Evolutionary conservation across 345 rosid genomes (phyloP), one percentile per base, ranked within the genome.

Genomic region (Eucalyptus viminalis): DNA sequence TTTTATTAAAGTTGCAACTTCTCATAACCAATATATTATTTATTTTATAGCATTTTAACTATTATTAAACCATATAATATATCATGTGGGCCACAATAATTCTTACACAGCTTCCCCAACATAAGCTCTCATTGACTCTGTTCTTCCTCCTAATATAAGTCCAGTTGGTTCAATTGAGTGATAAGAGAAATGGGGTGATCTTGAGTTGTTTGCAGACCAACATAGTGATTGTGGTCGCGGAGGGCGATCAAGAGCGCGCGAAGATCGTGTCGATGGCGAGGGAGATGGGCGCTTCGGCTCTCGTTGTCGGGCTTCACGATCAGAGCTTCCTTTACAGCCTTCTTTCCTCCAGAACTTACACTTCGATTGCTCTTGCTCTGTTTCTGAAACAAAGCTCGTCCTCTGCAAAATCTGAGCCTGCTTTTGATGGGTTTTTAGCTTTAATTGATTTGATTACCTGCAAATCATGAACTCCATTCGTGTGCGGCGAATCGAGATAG

Each of bases 241-340:
- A 96, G 95, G 99, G 97, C 45, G 98, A 97, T 27, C 88, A 90
- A 86, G 96, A 95, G 54, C 98, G 98, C 47, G 87, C 86, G 40
- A 97, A 87, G 93, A 94, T 97, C 44, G 93, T 92, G 37, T 92
- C 94, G 25, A 90, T 93, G 86, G 96, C 94, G n/a, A 92, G 96
- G 88, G 96, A 96, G 91, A 94, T 95, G 72, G 97, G 97, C 86
- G 96, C 99, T 37, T 95, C 94, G 25, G 92, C 93, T 29, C 95
- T 96, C 85, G 97, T 96, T 58, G 94, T 96, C 65, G 99, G 99
- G 49, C 98, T 97, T 89, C 99, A 97, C 92, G 95, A 93, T 19
- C 93, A 92, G 53, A 97, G 99, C 94, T 97, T 97, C 90, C 96
- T 97, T 19, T 93, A 97, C 96, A 92, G 94, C 88, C 47, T 24